These are phyloP conservation scores for Barnettozyma sucrosica DNA, from an alignment of 805 yeast genomes.

Conservation along the genomic window DNA sequence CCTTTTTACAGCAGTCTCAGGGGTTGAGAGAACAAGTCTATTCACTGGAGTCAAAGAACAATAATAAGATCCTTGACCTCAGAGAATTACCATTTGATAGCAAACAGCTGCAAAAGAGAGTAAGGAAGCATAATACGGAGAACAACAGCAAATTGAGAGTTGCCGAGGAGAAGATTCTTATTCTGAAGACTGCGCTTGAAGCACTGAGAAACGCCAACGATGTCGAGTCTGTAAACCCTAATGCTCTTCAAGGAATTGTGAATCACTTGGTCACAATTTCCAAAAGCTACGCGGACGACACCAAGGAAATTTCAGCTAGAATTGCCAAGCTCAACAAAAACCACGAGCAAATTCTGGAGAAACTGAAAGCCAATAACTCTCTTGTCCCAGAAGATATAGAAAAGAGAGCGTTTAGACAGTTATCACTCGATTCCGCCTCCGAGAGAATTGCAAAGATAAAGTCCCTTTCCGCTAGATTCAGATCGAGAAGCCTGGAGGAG, in stretches of 20 bases:
- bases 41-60: conserved; percentile 6
- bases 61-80: conserved; percentile 9
- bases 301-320: conserved; percentile 16
- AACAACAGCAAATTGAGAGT: conserved; percentile 12
- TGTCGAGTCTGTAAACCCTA: conserved; percentile 11
- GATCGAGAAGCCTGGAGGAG: conserved; percentile 9
- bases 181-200: conserved; percentile 17
- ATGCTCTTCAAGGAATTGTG: conserved; percentile 13
- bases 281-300: conserved; percentile 16
- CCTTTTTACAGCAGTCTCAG: conserved; percentile 2
- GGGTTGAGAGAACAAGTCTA: conserved; percentile 10
- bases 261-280: conserved; percentile 15
- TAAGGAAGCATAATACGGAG: conserved; percentile 12
- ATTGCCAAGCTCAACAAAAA: conserved; percentile 18
- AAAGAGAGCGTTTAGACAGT: conserved; percentile 13
- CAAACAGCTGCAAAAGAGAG: conserved; percentile 12
- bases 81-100: conserved; percentile 20
- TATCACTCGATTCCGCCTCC: conserved; percentile 13
- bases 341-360: conserved; percentile 16
- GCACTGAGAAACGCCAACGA: conserved; percentile 5
- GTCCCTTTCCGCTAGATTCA: conserved; percentile 5
- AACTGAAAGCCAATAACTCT: conserved; percentile 5
- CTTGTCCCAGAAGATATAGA: conserved; percentile 3
- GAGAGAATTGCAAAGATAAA: conserved; percentile 10
- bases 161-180: conserved; percentile 16